A percentile compares a stretch with the other conserved stretches of the same genome.
Evolutionary conservation across 225 moss, liverwort and hornwort genomes (phyloP).

Genomic region (Rhytidiadelphus loreus): DNA sequence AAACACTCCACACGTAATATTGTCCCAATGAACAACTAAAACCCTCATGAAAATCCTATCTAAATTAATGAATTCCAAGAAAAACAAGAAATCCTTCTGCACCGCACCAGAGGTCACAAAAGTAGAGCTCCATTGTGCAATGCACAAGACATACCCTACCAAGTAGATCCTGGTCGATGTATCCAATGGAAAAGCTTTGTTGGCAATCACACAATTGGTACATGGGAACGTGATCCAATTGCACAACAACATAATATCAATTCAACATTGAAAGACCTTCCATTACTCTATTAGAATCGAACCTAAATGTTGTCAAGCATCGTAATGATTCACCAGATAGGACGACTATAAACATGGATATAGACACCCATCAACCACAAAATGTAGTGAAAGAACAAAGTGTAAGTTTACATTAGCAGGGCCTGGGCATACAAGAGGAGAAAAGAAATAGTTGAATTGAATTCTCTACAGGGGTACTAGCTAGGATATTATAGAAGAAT

Average conservation of each 20-base stretch:
- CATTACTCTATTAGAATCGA: neutral
- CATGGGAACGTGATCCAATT: slow-evolving; percentile 3
- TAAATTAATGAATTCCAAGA: neutral
- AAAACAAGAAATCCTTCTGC: neutral
- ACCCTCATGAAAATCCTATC: neutral
- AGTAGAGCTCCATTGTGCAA: neutral
- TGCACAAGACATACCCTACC: neutral
- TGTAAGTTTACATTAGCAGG: neutral
- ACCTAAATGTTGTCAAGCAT: neutral
- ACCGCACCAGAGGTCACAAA: neutral
- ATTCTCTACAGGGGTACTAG: too few relatives aligned
- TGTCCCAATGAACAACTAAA: neutral
- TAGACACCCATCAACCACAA: neutral
- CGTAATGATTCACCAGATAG: neutral
- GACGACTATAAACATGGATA: neutral
- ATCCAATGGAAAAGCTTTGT: neutral
- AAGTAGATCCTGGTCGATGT: neutral
- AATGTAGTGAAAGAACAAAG: neutral
- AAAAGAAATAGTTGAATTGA: neutral
- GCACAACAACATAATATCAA: neutral
- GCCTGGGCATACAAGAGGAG: neutral
- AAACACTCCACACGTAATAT: neutral
- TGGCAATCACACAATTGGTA: neutral
- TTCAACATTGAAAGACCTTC: neutral
- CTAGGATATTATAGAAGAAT: too few relatives aligned